phyloP scores from a whole-genome alignment of 352 stramenopile species.

The Pythium myriotylum region DNA sequence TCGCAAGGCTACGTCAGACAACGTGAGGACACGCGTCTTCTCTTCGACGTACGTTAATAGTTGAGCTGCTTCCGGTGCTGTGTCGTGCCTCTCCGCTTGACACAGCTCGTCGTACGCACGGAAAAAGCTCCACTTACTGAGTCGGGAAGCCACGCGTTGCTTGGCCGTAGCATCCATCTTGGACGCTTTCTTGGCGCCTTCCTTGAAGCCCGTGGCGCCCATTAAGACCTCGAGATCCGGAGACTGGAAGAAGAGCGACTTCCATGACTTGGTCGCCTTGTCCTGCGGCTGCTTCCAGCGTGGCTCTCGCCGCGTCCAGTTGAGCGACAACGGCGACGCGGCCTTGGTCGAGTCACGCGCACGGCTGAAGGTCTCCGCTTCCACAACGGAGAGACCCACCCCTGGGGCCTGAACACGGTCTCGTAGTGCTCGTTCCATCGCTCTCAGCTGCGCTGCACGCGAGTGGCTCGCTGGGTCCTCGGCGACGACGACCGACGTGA shows the following conservation, averaged over 20 bases:
- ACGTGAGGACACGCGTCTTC: not conserved
- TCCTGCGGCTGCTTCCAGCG: slow-evolving; percentile 33
- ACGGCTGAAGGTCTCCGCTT: slow-evolving; percentile 14
- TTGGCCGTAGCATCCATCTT: slow-evolving; percentile 49
- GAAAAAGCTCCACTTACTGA: slow-evolving; percentile 66
- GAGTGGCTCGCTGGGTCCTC: slow-evolving; percentile 44
- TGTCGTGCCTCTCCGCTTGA: not conserved
- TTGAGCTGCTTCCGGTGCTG: too few species aligned
- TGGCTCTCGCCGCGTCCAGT: slow-evolving; percentile 52
- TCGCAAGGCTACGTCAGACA: not conserved
- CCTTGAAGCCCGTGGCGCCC: slow-evolving; percentile 63
- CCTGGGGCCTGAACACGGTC: slow-evolving; percentile 19
- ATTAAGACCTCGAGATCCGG: slow-evolving; percentile 59
- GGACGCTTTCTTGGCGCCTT: slow-evolving; percentile 68
- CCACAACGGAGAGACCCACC: not conserved
- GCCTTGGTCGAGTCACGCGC: slow-evolving; percentile 12
- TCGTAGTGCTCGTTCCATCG: slow-evolving; percentile 51
- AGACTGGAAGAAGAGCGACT: slow-evolving; percentile 38
- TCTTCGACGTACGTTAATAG: not conserved
- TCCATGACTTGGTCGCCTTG: slow-evolving; percentile 8
- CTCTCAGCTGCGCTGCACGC: slow-evolving; percentile 37
- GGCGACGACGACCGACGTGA: slow-evolving; percentile 54
- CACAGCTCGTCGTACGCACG: slow-evolving; percentile 38
- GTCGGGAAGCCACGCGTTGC: slow-evolving; percentile 58
- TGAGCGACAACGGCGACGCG: slow-evolving; percentile 54